phyloP scores from a whole-genome alignment of 805 yeast species.

The Cyberlindnera galapagoensis region DNA sequence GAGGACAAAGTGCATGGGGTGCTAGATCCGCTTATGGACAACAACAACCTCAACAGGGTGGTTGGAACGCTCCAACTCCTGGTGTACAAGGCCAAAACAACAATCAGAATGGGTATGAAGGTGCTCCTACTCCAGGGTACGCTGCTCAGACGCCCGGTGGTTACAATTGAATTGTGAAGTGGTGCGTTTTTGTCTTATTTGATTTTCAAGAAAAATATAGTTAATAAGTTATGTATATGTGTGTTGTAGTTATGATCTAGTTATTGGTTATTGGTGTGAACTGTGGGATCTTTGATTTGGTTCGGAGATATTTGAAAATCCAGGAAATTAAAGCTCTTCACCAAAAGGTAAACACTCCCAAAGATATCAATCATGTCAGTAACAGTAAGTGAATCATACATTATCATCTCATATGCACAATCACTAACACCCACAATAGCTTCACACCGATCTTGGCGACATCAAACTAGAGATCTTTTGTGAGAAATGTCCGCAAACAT shows the following conservation, averaged over 20 bases:
- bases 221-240: too few relatives aligned
- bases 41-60: conserved; percentile 12
- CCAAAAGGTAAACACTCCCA: too few relatives aligned
- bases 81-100: conserved; percentile 17
- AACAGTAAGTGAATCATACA: background rate
- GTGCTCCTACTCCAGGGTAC: conserved; percentile 10
- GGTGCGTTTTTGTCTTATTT: background rate
- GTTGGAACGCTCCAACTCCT: conserved; percentile 24
- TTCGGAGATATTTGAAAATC: too few relatives aligned
- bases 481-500: conserved; percentile 31
- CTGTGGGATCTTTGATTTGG: too few relatives aligned
- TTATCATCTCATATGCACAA: background rate
- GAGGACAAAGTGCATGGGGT: conserved; percentile 34
- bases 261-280: too few relatives aligned
- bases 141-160: conserved; percentile 18
- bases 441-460: conserved; percentile 33
- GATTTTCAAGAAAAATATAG: background rate
- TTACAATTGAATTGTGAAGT: too few relatives aligned
- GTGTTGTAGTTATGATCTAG: too few relatives aligned
- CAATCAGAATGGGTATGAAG: conserved; percentile 4
- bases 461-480: conserved; percentile 34
- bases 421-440: conserved; percentile 14
- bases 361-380: conserved; percentile 2
- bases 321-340: background rate
- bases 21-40: conserved; percentile 27